Evolutionary conservation across 2,329 filamentous ascomycete species (phyloP), one percentile per base, ranked within the genome.

Genomic region (Alternaria ethzedia): DNA sequence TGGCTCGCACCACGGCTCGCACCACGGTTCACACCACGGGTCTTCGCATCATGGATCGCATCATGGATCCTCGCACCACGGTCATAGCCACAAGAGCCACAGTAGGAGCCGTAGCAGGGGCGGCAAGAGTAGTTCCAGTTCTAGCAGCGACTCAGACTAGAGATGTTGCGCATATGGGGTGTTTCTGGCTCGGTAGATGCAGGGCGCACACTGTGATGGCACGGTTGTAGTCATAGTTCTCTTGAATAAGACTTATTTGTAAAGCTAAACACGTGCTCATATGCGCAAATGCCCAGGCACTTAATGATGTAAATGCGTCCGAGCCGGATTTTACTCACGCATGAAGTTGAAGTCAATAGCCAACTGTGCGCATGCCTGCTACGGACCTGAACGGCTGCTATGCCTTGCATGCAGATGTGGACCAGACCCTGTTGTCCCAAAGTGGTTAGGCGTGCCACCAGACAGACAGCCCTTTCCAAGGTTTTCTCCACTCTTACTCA

Each of bases 81-180:
- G 36, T 17, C 57, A 74, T 21, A 72, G 67, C 2, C 69, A 78
- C 45, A 75, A 74, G 70, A 74, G 75, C 63, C 72, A 78, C 17
- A 73, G 75, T 57, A 71, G 72, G 63, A 77, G 74, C 57, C 72
- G 61, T 61, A 79, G 78, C 68, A 71, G 76, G 6, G 67, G 78
- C 49, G 70, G 75, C 23, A 67, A 66, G 41, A 77, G 76, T 65
- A 74, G 70, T 51, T 76, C 72, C 17, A 78, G 74, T 11, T 75
- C 76, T 17, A 74, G 72, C 64, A 80, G 77, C 58, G 76, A 79
- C 59, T 80, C 78, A 8, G 78, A 81, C 61, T 80, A 72, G 67
- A 61, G 10, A 1, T 17, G 11, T 10, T 23, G 13, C n/a, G 36
- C 20, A 26, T 45, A 3, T 15, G 5, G n/a, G 4, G 36, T 6